phyloP scores from a whole-genome alignment of 306 rosid species.

The Rubus idaeus region DNA sequence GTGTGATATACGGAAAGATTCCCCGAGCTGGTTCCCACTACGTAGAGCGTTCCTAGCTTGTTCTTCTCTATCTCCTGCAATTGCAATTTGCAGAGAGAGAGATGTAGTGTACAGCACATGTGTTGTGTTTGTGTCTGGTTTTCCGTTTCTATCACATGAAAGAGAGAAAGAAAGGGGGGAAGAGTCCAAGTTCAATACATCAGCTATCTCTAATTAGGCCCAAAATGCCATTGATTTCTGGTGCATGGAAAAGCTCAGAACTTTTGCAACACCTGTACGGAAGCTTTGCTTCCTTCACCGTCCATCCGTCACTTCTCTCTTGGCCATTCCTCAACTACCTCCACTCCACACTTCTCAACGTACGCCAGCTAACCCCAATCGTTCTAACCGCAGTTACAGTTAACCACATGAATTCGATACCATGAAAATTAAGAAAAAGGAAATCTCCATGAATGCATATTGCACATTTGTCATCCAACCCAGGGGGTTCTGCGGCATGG shows the following conservation, averaged over 20 bases:
- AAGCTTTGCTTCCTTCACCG: slow-evolving; percentile 37
- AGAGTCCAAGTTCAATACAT: slow-evolving; percentile 25
- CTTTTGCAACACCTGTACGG: slow-evolving; percentile 69
- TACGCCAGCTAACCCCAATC: slow-evolving; percentile 21
- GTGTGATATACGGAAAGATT: not conserved
- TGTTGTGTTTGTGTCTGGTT: slow-evolving; percentile 9
- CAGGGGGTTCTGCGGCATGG: slow-evolving; percentile 13
- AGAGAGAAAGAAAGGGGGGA: slow-evolving; percentile 11
- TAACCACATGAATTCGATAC: not conserved
- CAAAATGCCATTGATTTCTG: slow-evolving; percentile 58
- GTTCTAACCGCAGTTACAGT: slow-evolving; percentile 23
- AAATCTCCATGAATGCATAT: slow-evolving; percentile 38
- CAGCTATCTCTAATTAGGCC: slow-evolving; percentile 12
- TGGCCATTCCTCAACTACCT: slow-evolving; percentile 58
- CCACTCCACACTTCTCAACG: slow-evolving; percentile 47
- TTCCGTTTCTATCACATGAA: slow-evolving; percentile 9
- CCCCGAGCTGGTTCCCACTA: not conserved
- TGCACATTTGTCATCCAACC: slow-evolving; percentile 50
- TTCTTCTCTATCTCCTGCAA: not conserved
- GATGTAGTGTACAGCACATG: slow-evolving; percentile 3
- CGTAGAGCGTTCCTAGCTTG: not conserved
- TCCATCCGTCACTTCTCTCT: slow-evolving; percentile 60
- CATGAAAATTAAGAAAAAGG: not conserved
- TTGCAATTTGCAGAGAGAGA: not conserved
- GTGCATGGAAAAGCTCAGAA: slow-evolving; percentile 55